These are phyloP conservation scores for Obelidium mucronatum DNA, from an alignment of 192 early-diverging fungal species.

Conservation along the genomic window DNA sequence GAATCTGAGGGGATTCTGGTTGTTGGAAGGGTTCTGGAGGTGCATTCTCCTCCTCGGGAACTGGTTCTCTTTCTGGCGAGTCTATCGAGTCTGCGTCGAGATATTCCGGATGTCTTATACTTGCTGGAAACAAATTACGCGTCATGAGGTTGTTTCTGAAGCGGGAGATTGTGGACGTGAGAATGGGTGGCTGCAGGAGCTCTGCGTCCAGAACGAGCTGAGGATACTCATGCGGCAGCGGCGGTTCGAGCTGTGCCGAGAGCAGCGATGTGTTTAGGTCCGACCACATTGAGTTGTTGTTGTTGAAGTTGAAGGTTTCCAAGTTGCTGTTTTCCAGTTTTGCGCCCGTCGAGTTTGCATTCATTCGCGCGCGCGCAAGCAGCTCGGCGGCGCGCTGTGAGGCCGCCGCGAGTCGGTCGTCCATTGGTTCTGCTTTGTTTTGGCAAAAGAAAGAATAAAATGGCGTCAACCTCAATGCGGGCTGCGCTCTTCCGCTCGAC, in stretches of 20 bases:
- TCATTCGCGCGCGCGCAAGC: conserved; percentile 21
- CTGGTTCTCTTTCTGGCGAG: neutral
- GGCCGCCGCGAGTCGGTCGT: neutral
- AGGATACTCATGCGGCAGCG: neutral
- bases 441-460: neutral
- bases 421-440: no score
- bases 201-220: neutral
- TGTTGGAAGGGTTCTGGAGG: no score
- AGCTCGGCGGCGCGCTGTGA: conserved; percentile 13
- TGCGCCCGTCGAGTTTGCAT: neutral
- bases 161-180: neutral
- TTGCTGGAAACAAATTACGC: neutral
- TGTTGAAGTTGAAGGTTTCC: neutral
- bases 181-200: neutral
- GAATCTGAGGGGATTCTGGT: no score
- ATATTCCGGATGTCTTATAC: neutral
- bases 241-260: neutral
- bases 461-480: conserved; percentile 20
- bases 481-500: conserved; percentile 29
- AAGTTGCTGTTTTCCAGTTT: no score
- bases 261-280: neutral
- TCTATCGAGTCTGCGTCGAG: neutral
- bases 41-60: neutral
- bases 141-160: conserved; percentile 1
- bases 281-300: neutral